Evolutionary conservation across 2,329 filamentous ascomycete species (phyloP), one percentile per base, ranked within the genome.

Genomic region (Pochonia chlamydosporia): DNA sequence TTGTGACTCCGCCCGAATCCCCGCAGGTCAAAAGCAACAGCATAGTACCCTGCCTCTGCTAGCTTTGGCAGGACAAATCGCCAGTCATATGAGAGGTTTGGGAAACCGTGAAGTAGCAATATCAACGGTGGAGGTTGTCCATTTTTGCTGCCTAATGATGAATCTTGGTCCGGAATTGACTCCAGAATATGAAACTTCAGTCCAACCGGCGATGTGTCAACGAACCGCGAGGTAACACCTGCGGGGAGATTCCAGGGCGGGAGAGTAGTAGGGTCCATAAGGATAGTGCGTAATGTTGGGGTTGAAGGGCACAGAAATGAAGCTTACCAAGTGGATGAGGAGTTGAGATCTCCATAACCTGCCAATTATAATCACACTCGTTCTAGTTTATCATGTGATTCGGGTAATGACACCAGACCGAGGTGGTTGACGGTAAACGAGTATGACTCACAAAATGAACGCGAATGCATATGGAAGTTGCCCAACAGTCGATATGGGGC

Each of bases 21-120:
- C 42, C 84, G 74, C 56, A 84, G 81, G 56, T 88, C 84, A 30
- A 79, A 78, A 1, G 84, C 82, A 2, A 87, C 77, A 45, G 82
- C 81, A 57, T 82, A 75, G 63, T 81, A 87, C 24, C 82, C 82
- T 5, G 73, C 69, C 0, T 65, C 62, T 5, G 82, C 78, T n/a
- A 88, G 67, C 0, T 67, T 59, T 6, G 75, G 73, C 56, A 87
- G 72, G 30, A 85, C 64, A 47, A 81, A 79, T 44, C 83, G 78
- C 82, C 83, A 87, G 40, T 82, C 85, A 60, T 76, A 87, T 24
- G 84, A 81, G 2, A 87, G 69, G 57, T 87, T 83, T 2, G 84
- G 84, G 52, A 79, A 87, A 31, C 84, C 84, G 62, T 85, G 83
- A 41, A 79, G 73, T 42, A 84, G 75, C 6, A 86, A 60, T 8